A percentile compares a stretch with the other conserved stretches of the same genome.
phyloP scores from a whole-genome alignment of 2,329 filamentous ascomycete species.

The Fusarium annulatum region DNA sequence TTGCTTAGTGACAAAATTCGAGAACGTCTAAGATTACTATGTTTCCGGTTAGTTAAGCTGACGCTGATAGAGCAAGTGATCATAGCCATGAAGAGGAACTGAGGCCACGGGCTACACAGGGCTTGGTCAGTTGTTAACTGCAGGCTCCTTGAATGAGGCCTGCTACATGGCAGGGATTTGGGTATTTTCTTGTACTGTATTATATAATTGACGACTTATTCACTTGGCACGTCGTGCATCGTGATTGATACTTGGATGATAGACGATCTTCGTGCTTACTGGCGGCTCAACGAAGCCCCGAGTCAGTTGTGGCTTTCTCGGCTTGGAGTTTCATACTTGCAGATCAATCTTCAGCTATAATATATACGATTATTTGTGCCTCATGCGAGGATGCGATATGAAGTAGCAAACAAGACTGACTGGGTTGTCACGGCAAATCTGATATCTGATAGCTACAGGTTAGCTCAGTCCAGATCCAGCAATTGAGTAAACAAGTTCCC shows the following conservation, averaged over 20 bases:
- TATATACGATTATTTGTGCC: background rate
- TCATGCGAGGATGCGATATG: background rate
- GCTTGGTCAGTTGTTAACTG: background rate
- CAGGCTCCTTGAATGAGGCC: too few species aligned
- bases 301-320: background rate
- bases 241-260: background rate
- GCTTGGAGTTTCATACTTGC: background rate
- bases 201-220: background rate
- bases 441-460: background rate
- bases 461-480: background rate
- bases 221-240: background rate
- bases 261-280: background rate
- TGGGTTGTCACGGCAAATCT: background rate
- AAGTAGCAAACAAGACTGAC: background rate
- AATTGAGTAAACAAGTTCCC: background rate
- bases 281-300: background rate
- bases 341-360: background rate
- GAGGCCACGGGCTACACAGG: fast-evolving
- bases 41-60: too few species aligned
- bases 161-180: background rate
- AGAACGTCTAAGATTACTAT: too few species aligned
- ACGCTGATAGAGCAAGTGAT: too few species aligned
- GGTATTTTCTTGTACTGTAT: background rate
- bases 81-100: background rate
- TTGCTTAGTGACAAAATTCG: too few species aligned